Evolutionary conservation across 139 green algal species (phyloP), one percentile per base, ranked within the genome.

Genomic region (Chlorella sorokiniana): DNA sequence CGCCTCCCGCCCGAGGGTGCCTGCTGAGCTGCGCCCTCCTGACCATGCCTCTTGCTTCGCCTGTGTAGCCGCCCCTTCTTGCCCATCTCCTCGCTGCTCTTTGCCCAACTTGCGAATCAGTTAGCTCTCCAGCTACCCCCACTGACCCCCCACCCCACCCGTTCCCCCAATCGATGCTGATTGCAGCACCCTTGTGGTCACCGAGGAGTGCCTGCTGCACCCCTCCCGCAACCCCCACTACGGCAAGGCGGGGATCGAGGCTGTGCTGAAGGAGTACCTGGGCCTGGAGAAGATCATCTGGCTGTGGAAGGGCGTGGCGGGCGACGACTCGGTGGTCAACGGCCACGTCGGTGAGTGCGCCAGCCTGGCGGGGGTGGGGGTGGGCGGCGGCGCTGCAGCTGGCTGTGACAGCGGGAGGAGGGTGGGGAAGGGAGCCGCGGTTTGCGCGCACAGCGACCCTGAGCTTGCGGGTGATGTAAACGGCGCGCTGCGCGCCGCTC

Each of bases 161-260:
- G 9, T 56, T 27, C 31, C 31, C 33, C 31, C 31, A 5, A 3
- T 22, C 31, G 1, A 25, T 56, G 11, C 14, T 16, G 14, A 1
- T 8, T 31, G 45, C 70, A 78, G 73, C 52, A 96, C 92, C 27
- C 81, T 95, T 48, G 31, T 96, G 4, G 86, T 87, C 14, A 96
- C 92, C 27, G 89, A 93, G 88, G 82, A 94, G 83, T 94, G 91
- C 86, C 84, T 96, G 78, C 87, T 96, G 72, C 84, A 95, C 86
- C 84, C 79, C 59, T 91, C 78, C 69, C 88, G 92, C 83, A 96
- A 96, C 88, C 91, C 91, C 8, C 42, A 87, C 69, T 89, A 95
- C 65, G 79, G 83, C 69, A 86, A 82, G 67, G 86, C 86, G 25
- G 69, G 78, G 51, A 92, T 94, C 37, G 91, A 96, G 85, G n/a